phyloP scores from a whole-genome alignment of 1,139 yeast genomes.

The Suhomyces choctaworum region DNA sequence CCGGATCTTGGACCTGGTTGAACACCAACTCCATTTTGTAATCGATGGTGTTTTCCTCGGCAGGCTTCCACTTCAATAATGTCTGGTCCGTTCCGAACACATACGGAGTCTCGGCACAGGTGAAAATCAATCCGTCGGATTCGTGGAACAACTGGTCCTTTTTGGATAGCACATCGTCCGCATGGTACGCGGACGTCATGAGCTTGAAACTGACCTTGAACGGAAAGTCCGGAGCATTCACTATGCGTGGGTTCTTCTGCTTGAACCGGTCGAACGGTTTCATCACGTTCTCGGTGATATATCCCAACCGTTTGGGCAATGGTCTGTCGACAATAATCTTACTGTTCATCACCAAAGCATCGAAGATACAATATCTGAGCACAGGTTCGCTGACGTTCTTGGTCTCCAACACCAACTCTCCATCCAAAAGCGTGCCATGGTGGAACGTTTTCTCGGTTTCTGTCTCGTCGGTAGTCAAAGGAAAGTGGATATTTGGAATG shows the following conservation, averaged over 20 bases:
- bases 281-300: slow-evolving; percentile 78
- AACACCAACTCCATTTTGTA: slow-evolving; percentile 73
- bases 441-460: slow-evolving; percentile 61
- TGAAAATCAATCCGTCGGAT: slow-evolving; percentile 91
- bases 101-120: slow-evolving; percentile 88
- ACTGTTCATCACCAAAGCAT: slow-evolving; percentile 83
- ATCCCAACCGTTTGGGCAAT: slow-evolving; percentile 80
- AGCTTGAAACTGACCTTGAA: slow-evolving; percentile 82
- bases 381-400: slow-evolving; percentile 48
- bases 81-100: slow-evolving; percentile 83
- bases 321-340: slow-evolving; percentile 66
- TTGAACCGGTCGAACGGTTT: slow-evolving; percentile 78
- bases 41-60: slow-evolving; percentile 91
- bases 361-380: slow-evolving; percentile 82
- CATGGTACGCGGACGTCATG: slow-evolving; percentile 81
- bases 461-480: slow-evolving; percentile 50
- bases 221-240: slow-evolving; percentile 68
- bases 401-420: slow-evolving; percentile 74
- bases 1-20: slow-evolving; percentile 65
- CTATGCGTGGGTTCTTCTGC: slow-evolving; percentile 66
- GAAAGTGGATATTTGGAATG: slow-evolving; percentile 84
- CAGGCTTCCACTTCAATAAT: slow-evolving; percentile 93
- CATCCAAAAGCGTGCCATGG: slow-evolving; percentile 88
- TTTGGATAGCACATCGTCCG: slow-evolving; percentile 72
- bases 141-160: slow-evolving; percentile 79